Evolutionary conservation across 768 basidiomycete species (phyloP), one percentile per base, ranked within the genome.

Genomic region (Boletus coccyginus): DNA sequence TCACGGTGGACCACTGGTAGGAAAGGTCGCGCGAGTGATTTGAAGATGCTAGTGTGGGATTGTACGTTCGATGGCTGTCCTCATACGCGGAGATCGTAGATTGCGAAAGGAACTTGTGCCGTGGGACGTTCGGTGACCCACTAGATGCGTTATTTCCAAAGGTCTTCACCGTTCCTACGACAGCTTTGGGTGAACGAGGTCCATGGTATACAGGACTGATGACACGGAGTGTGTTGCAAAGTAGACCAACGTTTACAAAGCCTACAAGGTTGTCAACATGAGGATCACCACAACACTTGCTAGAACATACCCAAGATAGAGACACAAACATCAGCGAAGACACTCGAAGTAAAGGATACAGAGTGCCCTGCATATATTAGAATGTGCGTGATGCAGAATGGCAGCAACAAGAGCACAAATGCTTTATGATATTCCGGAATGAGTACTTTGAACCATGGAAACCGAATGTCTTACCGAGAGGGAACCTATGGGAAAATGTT

Each of bases 181-280:
- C 31, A 40, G 50, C 19, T 38, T 40, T 60, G 40, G 42, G 32
- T 16, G 38, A 41, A 35, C 41, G 53, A 49, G 58, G 24, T 27
- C 66, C 68, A 56, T 78, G 72, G 61, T 85, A 78, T 24, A 80
- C 79, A 27, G 81, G 81, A 10, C 76, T 74, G 35, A 91, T 72
- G 49, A 87, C 77, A 11, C 83, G 80, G 65, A 88, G 81, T 11
- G 85, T 88, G 64, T 86, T 88, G 73, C 79, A 83, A 31, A 90
- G 76, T n/a, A 90, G 74, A 10, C 78, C 55, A 29, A 87, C 85
- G 62, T 90, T 85, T 24, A 82, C 81, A 29, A 84, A 61, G 42
- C 87, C 89, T 91, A 56, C 7, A 33, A 62, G 13, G 21, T 52
- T 35, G 46, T 60, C 12, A 59, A 33, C 17, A 42, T 33, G 40